Conservation (phyloP, 2,329 filamentous ascomycete genomes). For the Colletotrichum neosansevieriae region DNA sequence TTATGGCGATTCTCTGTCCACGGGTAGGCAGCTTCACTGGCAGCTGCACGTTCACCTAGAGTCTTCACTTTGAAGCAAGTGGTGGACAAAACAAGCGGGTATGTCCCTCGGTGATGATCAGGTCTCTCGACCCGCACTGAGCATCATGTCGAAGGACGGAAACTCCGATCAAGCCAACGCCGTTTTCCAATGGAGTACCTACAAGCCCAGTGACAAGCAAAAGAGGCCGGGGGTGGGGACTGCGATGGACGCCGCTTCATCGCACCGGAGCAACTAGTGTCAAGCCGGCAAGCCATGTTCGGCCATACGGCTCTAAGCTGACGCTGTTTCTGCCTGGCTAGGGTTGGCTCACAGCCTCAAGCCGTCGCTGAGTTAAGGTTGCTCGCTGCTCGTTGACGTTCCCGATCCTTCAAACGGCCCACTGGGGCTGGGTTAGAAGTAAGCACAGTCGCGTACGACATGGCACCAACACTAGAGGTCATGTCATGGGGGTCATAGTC, state of each 20-base stretch:
- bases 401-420: background rate
- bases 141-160: background rate
- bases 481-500: background rate
- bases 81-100: too few relatives aligned
- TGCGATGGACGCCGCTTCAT: background rate
- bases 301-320: background rate
- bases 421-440: background rate
- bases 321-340: constrained; percentile 17
- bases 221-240: background rate
- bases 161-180: background rate
- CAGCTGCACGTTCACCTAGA: too few relatives aligned
- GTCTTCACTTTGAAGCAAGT: too few relatives aligned
- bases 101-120: background rate
- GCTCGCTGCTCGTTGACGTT: background rate
- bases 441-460: background rate
- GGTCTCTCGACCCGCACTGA: background rate
- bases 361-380: constrained; percentile 1
- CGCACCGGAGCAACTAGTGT: background rate
- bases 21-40: background rate
- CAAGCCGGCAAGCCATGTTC: background rate
- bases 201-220: background rate
- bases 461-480: constrained; percentile 8
- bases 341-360: constrained; percentile 7
- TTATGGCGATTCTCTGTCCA: background rate
- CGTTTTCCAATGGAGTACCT: background rate